Evolutionary conservation across 306 rosid species (phyloP).

Genomic region (Betula pendula): DNA sequence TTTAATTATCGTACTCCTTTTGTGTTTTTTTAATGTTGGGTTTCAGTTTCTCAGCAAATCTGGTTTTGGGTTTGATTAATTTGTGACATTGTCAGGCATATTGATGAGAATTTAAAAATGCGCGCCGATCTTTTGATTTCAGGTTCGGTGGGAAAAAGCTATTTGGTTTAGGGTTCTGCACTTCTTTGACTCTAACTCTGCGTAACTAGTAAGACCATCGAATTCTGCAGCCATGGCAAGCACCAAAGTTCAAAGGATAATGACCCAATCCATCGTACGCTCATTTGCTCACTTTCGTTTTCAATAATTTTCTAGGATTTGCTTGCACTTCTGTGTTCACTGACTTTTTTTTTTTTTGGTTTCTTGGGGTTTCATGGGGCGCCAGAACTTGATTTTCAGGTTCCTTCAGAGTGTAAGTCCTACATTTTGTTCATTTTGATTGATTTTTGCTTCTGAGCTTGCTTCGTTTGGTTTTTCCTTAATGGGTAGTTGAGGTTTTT

Average conservation of each 20-base stretch:
- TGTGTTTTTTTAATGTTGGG: background rate
- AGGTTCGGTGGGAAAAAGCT: background rate
- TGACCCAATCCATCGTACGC: constrained; percentile 74
- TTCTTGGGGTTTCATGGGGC: background rate
- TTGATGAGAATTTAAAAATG: constrained; percentile 36
- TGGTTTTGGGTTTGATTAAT: no score
- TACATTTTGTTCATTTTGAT: background rate
- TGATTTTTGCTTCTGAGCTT: background rate
- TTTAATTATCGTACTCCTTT: background rate
- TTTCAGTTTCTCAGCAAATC: no score
- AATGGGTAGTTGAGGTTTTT: background rate
- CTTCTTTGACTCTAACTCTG: background rate
- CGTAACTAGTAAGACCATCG: background rate
- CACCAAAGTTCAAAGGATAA: constrained; percentile 77
- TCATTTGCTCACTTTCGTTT: background rate
- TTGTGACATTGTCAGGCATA: constrained; percentile 29
- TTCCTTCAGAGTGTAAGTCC: constrained; percentile 81
- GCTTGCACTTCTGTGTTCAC: background rate
- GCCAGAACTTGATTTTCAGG: constrained; percentile 87
- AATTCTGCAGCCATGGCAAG: constrained; percentile 62
- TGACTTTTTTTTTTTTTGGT: constrained; percentile 17
- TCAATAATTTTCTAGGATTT: background rate
- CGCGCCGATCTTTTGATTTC: background rate
- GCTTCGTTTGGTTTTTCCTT: background rate
- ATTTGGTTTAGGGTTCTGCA: background rate